Evolutionary conservation across 2,329 filamentous ascomycete genomes (phyloP), one percentile per base, ranked within the genome.

Genomic region (Bipolaris oryzae): DNA sequence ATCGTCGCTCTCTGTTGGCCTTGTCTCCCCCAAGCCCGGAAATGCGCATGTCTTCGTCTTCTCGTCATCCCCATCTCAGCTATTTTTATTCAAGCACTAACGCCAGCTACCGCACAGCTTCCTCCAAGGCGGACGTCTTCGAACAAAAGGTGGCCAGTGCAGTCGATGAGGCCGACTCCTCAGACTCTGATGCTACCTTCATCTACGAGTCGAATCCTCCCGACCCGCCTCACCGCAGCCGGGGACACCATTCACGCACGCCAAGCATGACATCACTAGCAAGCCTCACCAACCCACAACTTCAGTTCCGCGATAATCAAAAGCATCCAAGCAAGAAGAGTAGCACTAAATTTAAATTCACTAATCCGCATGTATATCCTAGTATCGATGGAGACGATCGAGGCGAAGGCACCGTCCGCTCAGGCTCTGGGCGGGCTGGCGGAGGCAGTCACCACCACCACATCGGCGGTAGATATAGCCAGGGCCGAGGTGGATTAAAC

Each of bases 321-420:
- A 85, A 86, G 55, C 83, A 83, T 48, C 81, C 89, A 16, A 84
- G 85, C 7, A 85, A 89, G 66, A 97, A 96, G 79, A 92, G 91
- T 79, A 96, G 89, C 77, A 97, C 96, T 92, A 98, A 97, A 71
- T 98, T 96, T 92, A 98, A 97, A 71, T 98, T 98, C 72, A 90
- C 91, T 55, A 86, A 85, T 60, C 87, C 89, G 1, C 91, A 91
- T 75, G 87, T 81, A 63, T 87, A 84, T 61, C 86, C 85, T 61
- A 82, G 80, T 59, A 78, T 81, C 18, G 84, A 87, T 43, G 58
- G 67, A 25, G 75, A 78, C 63, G 78, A 79, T 31, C 70, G 74
- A 43, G 69, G 74, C 46, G 69, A 79, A 60, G 75, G 74, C 4
- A 76, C 75, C 3, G 61, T 76, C 13, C 71, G 75, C 33, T 62